Conservation (phyloP, 768 basidiomycete genomes). For the Chlorophyllum brunneum region DNA sequence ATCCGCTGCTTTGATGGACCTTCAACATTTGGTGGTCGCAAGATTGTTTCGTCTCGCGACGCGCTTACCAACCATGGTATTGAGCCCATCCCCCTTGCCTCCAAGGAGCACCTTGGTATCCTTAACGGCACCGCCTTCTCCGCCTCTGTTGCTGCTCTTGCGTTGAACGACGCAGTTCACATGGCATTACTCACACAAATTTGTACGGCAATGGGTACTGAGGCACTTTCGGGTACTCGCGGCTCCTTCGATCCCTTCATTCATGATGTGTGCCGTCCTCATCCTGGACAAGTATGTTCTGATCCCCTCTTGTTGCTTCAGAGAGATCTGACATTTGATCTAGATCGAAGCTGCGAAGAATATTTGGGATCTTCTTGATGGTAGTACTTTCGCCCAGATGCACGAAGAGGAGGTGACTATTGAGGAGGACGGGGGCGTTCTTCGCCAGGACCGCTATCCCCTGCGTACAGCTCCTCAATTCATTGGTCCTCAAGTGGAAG, state of each 20-base stretch:
- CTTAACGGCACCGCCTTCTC: conserved; percentile 87
- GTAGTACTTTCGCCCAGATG: conserved; percentile 60
- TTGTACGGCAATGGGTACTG: conserved; percentile 79
- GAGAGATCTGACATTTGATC: not conserved
- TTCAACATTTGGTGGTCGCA: conserved; percentile 41
- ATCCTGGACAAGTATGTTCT: conserved; percentile 63
- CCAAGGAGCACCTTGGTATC: conserved; percentile 79
- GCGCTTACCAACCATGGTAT: conserved; percentile 61
- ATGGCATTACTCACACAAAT: conserved; percentile 64
- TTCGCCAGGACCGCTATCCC: conserved; percentile 79
- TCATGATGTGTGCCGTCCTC: conserved; percentile 69
- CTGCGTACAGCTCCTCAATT: conserved; percentile 79
- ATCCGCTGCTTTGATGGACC: conserved; percentile 67
- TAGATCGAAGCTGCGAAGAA: conserved; percentile 69
- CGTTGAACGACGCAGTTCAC: conserved; percentile 68
- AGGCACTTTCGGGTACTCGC: conserved; percentile 73
- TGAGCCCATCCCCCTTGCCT: conserved; percentile 59
- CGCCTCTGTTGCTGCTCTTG: conserved; percentile 72
- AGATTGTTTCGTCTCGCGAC: conserved; percentile 48
- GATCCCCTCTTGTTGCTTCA: not conserved
- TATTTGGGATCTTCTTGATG: conserved; percentile 66
- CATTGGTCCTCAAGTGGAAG: conserved; percentile 82
- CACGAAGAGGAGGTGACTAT: conserved; percentile 73
- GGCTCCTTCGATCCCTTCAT: conserved; percentile 79
- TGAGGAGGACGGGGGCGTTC: conserved; percentile 64